These are phyloP conservation scores for Parastagonospora avenae DNA, from an alignment of 2,329 filamentous ascomycete species.

Conservation along the genomic window DNA sequence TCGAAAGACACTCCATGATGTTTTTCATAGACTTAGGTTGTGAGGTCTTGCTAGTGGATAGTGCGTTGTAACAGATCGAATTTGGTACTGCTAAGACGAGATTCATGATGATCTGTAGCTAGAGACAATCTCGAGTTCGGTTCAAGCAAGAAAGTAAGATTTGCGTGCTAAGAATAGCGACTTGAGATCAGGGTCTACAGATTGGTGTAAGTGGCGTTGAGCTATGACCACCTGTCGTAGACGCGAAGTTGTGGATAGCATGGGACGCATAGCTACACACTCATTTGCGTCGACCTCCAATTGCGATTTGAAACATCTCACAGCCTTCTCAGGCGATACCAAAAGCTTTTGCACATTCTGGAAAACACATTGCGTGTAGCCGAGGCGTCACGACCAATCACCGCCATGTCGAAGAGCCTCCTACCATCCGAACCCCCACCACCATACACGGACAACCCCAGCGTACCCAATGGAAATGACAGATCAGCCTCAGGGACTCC, in stretches of 20 bases:
- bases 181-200: too few relatives aligned
- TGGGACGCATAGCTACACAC: too few relatives aligned
- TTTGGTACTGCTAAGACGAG: neutral
- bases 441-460: slow-evolving; percentile 48
- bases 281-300: neutral
- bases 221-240: too few relatives aligned
- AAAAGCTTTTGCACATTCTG: too few relatives aligned
- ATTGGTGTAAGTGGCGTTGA: too few relatives aligned
- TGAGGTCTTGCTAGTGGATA: neutral
- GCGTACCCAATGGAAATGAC: slow-evolving; percentile 22
- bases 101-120: too few relatives aligned
- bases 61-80: neutral
- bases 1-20: neutral
- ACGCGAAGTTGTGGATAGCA: too few relatives aligned
- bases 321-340: too few relatives aligned
- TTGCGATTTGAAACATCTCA: neutral
- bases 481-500: slow-evolving; percentile 20
- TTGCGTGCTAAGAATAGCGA: too few relatives aligned
- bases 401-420: slow-evolving; percentile 17
- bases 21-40: neutral
- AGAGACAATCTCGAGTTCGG: too few relatives aligned
- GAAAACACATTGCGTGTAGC: too few relatives aligned
- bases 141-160: too few relatives aligned
- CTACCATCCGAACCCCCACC: slow-evolving; percentile 50
- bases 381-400: neutral